Evolutionary conservation across 805 yeast genomes (phyloP).

Genomic region (Groenewaldozyma salmanticensis): DNA sequence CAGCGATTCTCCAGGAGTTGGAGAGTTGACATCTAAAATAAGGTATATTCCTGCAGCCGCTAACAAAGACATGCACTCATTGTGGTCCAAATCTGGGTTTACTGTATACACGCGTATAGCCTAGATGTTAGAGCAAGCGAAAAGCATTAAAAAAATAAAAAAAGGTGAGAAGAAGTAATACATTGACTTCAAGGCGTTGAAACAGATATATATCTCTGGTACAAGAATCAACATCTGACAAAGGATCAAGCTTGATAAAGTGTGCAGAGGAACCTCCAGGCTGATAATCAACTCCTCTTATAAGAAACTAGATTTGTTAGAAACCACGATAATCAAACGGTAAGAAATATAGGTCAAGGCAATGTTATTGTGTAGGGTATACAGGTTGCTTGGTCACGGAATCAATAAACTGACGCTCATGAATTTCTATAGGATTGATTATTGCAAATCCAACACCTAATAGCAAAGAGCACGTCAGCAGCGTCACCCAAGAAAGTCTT

Average conservation of each 20-base stretch:
- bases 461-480: too few species aligned
- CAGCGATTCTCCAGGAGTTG: constrained; percentile 64
- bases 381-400: constrained; percentile 66
- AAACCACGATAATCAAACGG: background rate
- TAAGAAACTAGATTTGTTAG: constrained; percentile 54
- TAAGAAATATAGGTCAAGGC: background rate
- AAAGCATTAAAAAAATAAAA: background rate
- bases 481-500: too few species aligned
- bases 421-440: constrained; percentile 58
- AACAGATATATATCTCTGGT: constrained; percentile 74
- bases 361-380: constrained; percentile 9
- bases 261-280: constrained; percentile 87
- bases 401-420: constrained; percentile 67
- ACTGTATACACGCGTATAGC: constrained; percentile 83
- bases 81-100: constrained; percentile 75
- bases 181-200: constrained; percentile 74
- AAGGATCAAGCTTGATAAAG: constrained; percentile 52
- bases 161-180: constrained; percentile 3
- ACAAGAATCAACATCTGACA: constrained; percentile 62
- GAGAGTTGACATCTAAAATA: constrained; percentile 86
- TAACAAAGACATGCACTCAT: constrained; percentile 80
- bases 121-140: constrained; percentile 16
- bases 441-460: too few species aligned
- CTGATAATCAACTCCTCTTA: constrained; percentile 88
- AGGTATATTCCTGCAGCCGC: constrained; percentile 91